Conservation (phyloP, 768 basidiomycete genomes). For the Boletellus sp. region DNA sequence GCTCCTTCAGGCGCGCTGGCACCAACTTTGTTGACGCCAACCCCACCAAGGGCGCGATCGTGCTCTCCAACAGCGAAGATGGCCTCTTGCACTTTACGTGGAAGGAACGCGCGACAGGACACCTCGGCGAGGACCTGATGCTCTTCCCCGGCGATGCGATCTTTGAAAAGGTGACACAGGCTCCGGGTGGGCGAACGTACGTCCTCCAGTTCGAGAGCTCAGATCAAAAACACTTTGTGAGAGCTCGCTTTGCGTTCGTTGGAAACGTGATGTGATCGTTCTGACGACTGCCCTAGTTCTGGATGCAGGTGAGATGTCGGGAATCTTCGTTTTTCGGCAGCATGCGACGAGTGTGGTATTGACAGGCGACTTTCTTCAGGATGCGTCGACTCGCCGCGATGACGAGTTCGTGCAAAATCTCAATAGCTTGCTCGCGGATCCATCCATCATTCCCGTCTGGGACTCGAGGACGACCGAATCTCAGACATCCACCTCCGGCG, state of each 20-base stretch:
- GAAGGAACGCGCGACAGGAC: slow-evolving; percentile 66
- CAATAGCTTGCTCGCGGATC: slow-evolving; percentile 66
- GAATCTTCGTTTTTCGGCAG: background rate
- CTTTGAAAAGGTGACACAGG: slow-evolving; percentile 70
- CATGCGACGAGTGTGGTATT: background rate
- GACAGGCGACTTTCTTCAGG: slow-evolving; percentile 37
- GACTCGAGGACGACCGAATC: slow-evolving; percentile 36
- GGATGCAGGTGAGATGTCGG: slow-evolving; percentile 66
- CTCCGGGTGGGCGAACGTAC: slow-evolving; percentile 65
- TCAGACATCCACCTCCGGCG: slow-evolving; percentile 39
- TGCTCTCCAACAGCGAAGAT: slow-evolving; percentile 67
- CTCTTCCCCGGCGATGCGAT: slow-evolving; percentile 83
- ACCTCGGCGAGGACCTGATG: slow-evolving; percentile 76
- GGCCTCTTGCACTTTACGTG: slow-evolving; percentile 76
- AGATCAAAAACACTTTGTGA: slow-evolving; percentile 84
- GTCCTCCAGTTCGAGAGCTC: slow-evolving; percentile 92
- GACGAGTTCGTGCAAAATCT: slow-evolving; percentile 71
- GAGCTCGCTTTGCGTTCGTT: slow-evolving; percentile 22
- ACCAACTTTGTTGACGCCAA: slow-evolving; percentile 67
- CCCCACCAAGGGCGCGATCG: slow-evolving; percentile 69
- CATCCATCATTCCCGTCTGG: slow-evolving; percentile 62
- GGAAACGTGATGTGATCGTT: background rate
- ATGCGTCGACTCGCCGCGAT: slow-evolving; percentile 63
- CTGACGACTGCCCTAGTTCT: slow-evolving; percentile 51
- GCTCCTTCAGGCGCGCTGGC: slow-evolving; percentile 64